Conservation (phyloP, 345 rosid species). For the Schrenkiella parvula region DNA sequence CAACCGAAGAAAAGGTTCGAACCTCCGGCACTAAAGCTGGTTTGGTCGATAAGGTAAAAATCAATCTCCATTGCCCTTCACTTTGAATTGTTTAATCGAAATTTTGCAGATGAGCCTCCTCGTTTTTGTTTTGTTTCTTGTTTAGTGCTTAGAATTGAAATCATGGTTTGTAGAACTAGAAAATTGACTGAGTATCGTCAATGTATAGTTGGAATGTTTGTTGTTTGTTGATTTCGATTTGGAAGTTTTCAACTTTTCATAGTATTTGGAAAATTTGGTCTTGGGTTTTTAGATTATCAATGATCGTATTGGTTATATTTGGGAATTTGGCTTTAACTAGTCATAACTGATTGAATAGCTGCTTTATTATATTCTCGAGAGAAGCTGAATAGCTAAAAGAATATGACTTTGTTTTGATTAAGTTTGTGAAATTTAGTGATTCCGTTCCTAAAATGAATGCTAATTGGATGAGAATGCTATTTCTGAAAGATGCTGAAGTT, state of each 20-base stretch:
- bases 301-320: background rate
- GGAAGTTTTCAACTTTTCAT: background rate
- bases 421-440: background rate
- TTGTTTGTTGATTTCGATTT: background rate
- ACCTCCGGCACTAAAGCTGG: constrained; percentile 73
- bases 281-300: background rate
- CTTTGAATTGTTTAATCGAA: background rate
- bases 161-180: background rate
- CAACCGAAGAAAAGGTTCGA: constrained; percentile 57
- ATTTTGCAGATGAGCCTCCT: background rate
- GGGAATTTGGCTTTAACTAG: background rate
- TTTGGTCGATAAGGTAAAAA: constrained; percentile 55
- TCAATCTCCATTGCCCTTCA: background rate
- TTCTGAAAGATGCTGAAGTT: background rate
- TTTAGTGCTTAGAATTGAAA: background rate
- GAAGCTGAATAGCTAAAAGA: background rate
- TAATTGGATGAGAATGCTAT: background rate
- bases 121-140: background rate
- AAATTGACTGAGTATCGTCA: background rate
- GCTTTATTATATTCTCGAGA: background rate
- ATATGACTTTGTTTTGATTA: background rate
- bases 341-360: background rate
- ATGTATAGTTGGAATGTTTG: background rate
- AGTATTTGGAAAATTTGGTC: background rate
- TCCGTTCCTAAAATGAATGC: background rate